These are phyloP conservation scores for Trichoderma hamatum DNA, from an alignment of 2,329 filamentous ascomycete species.

Conservation along the genomic window DNA sequence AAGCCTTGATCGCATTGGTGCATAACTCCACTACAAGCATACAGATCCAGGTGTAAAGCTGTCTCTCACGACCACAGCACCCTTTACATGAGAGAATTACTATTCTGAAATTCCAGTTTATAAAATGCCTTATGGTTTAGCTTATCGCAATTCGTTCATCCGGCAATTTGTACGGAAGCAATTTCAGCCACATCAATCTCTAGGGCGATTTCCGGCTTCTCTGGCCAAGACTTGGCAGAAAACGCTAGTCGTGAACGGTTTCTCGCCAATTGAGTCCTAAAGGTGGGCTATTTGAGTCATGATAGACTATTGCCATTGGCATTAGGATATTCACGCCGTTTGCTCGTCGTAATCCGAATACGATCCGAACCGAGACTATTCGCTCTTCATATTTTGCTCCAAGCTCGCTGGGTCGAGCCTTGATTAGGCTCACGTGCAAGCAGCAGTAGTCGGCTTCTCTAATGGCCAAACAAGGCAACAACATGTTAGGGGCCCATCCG, in stretches of 20 bases:
- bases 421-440: not conserved
- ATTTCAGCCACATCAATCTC: not conserved
- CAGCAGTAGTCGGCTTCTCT: not conserved
- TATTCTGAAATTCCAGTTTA: not conserved
- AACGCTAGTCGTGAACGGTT: slow-evolving; percentile 4
- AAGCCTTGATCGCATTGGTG: slow-evolving; percentile 24
- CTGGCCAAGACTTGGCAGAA: not conserved
- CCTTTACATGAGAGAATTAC: not conserved
- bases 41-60: not conserved
- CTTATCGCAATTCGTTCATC: not conserved
- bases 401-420: not conserved
- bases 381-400: not conserved
- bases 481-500: not conserved
- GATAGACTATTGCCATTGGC: not conserved
- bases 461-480: not conserved
- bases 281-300: not conserved
- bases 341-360: slow-evolving; percentile 5
- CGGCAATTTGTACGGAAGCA: not conserved
- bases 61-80: not conserved
- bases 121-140: not conserved
- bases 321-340: not conserved
- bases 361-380: not conserved
- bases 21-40: slow-evolving; percentile 34
- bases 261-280: not conserved
- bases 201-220: not conserved